These are phyloP conservation scores for Diutina pseudorugosa DNA, from an alignment of 1,139 yeast genomes.

Conservation along the genomic window DNA sequence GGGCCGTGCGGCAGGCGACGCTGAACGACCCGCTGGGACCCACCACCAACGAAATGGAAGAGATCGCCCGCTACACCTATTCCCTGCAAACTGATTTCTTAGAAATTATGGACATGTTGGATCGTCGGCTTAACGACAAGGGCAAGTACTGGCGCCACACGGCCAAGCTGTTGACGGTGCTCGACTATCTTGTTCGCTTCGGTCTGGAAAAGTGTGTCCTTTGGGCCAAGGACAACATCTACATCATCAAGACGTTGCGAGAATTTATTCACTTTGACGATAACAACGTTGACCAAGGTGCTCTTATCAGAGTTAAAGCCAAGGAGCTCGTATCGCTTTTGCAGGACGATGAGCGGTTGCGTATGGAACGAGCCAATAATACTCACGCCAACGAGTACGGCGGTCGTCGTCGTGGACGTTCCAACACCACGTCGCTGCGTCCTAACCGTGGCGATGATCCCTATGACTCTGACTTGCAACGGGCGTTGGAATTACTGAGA, in stretches of 20 bases:
- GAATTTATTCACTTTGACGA: constrained; percentile 86
- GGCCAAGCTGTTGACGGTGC: constrained; percentile 77
- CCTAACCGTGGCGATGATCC: constrained; percentile 21
- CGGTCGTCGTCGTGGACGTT: constrained; percentile 14
- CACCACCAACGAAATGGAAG: constrained; percentile 71
- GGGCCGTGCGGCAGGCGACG: constrained; percentile 86
- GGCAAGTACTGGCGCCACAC: constrained; percentile 98
- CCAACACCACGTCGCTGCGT: constrained; percentile 8
- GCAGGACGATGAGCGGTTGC: constrained; percentile 73
- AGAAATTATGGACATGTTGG: constrained; percentile 93
- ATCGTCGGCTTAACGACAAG: constrained; percentile 85
- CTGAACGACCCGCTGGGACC: constrained; percentile 87
- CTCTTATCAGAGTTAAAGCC: constrained; percentile 81
- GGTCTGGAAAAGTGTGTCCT: constrained; percentile 88
- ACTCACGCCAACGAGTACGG: constrained; percentile 4
- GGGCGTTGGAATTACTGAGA: constrained; percentile 74
- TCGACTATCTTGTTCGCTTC: constrained; percentile 76
- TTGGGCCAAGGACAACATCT: constrained; percentile 89
- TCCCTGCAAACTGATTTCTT: constrained; percentile 64
- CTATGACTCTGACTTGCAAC: constrained; percentile 71
- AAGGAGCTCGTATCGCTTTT: constrained; percentile 74
- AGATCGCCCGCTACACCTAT: constrained; percentile 64
- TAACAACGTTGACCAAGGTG: constrained; percentile 76
- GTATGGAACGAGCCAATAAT: constrained; percentile 44
- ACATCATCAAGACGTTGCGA: constrained; percentile 79